Evolutionary conservation across 2,329 filamentous ascomycete genomes (phyloP).

Genomic region (Lasiodiplodia sp.): DNA sequence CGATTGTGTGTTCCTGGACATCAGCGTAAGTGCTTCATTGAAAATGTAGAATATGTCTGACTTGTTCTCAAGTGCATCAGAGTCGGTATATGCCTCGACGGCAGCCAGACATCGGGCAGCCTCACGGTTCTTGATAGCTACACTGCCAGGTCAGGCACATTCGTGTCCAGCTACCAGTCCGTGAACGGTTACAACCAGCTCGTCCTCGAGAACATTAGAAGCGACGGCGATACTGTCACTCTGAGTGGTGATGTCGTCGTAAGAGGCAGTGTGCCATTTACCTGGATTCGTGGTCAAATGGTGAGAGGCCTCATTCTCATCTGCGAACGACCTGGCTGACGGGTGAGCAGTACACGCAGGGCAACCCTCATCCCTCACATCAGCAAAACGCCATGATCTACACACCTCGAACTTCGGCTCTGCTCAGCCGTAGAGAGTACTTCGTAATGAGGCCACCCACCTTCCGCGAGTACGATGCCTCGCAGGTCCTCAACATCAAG

Average conservation of each 20-base stretch:
- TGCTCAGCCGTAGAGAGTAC: conserved; percentile 12
- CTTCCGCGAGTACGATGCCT: conserved; percentile 16
- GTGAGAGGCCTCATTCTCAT: neutral
- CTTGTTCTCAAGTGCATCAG: neutral
- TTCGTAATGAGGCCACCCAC: conserved; percentile 28
- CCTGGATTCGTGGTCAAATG: conserved; percentile 20
- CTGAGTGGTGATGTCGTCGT: neutral
- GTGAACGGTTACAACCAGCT: conserved; percentile 18
- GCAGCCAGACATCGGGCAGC: conserved; percentile 6
- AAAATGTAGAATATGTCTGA: neutral
- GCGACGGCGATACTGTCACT: conserved; percentile 9
- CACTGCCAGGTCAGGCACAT: neutral
- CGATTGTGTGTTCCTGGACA: conserved; percentile 10
- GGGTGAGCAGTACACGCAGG: neutral
- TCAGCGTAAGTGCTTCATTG: neutral
- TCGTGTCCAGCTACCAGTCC: conserved; percentile 16
- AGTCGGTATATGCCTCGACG: conserved; percentile 20
- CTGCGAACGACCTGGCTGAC: neutral
- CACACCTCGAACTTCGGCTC: neutral
- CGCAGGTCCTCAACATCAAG: conserved; percentile 30
- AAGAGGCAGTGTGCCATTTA: conserved; percentile 15
- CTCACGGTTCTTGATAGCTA: conserved; percentile 19
- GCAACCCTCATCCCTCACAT: neutral
- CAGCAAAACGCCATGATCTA: neutral
- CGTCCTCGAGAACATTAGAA: conserved; percentile 28